Percentiles rank a stretch among this genome's conserved stretches.
Conservation (phyloP, 306 rosid species). For the Quillaja saponaria region DNA sequence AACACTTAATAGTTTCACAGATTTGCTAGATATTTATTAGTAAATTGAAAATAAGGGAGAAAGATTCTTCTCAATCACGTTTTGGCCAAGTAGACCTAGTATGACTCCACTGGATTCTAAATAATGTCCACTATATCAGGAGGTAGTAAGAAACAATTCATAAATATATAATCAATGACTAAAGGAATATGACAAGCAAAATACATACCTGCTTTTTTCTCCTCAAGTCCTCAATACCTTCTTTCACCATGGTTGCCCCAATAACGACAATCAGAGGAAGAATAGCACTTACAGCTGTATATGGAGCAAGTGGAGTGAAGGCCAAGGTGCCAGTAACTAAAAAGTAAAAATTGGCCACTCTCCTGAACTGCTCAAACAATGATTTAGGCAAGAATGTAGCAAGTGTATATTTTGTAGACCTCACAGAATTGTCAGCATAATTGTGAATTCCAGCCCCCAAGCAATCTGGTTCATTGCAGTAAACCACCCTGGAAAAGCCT, state of each 20-base stretch:
- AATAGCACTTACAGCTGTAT: conserved; percentile 75
- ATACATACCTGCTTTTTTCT: conserved; percentile 75
- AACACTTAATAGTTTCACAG: not conserved
- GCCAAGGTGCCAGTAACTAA: conserved; percentile 71
- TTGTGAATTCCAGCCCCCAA: conserved; percentile 53
- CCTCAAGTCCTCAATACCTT: conserved; percentile 78
- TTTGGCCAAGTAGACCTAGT: not conserved
- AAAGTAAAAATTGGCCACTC: conserved; percentile 91
- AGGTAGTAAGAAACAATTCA: conserved; percentile 11
- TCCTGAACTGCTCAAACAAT: conserved; percentile 95
- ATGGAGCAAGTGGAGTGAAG: conserved; percentile 85
- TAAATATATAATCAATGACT: conserved; percentile 19
- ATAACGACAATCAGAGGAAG: conserved; percentile 64
- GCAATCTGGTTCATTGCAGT: conserved; percentile 64
- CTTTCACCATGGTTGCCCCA: conserved; percentile 78
- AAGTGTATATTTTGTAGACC: conserved; percentile 73
- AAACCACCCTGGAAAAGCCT: conserved; percentile 80
- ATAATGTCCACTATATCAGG: conserved; percentile 19
- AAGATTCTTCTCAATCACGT: conserved; percentile 4
- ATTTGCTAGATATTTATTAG: conserved; percentile 1
- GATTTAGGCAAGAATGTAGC: conserved; percentile 90
- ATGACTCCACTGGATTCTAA: conserved; percentile 27
- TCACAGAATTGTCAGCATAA: conserved; percentile 65
- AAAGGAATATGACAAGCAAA: conserved; percentile 8
- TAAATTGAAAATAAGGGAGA: not conserved